Evolutionary conservation across 257 asterid species (phyloP).

Genomic region (Plectranthus barbatus): DNA sequence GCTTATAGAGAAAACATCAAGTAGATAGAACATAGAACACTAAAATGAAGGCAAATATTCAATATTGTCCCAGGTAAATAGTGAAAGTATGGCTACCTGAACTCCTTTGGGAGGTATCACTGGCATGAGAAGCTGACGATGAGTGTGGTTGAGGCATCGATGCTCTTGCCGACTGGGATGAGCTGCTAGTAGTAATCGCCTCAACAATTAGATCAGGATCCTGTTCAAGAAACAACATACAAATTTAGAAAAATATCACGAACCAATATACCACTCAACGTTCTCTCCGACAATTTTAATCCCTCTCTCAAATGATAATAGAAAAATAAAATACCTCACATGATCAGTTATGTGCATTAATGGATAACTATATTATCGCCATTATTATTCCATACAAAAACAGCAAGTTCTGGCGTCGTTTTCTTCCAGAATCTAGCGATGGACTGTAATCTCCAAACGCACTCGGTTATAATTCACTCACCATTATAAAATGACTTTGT

Average conservation of each 20-base stretch:
- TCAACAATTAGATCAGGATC: slow-evolving; percentile 78
- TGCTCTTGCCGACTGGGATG: slow-evolving; percentile 58
- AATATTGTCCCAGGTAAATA: neutral
- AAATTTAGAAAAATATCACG: neutral
- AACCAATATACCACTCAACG: neutral
- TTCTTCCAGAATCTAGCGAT: neutral
- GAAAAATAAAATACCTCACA: neutral
- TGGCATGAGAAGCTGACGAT: slow-evolving; percentile 38
- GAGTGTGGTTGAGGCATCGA: slow-evolving; percentile 37
- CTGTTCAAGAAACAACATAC: slow-evolving; percentile 22
- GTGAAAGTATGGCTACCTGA: slow-evolving; percentile 34
- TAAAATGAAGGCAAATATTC: neutral
- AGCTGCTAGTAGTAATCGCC: slow-evolving; percentile 45
- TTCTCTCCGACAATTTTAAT: too few relatives aligned
- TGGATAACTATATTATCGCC: neutral
- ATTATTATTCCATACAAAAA: neutral
- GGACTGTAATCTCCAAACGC: too few relatives aligned
- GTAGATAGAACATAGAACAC: neutral
- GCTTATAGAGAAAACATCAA: slow-evolving; percentile 5
- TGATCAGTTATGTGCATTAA: neutral
- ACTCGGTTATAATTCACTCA: too few relatives aligned
- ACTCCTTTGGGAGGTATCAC: slow-evolving; percentile 37
- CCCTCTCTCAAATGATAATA: neutral
- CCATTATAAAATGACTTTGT: too few relatives aligned
- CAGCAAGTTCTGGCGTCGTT: neutral